Evolutionary conservation across 1,284 basidiomycete species (phyloP).

Genomic region (Chiua sp.): DNA sequence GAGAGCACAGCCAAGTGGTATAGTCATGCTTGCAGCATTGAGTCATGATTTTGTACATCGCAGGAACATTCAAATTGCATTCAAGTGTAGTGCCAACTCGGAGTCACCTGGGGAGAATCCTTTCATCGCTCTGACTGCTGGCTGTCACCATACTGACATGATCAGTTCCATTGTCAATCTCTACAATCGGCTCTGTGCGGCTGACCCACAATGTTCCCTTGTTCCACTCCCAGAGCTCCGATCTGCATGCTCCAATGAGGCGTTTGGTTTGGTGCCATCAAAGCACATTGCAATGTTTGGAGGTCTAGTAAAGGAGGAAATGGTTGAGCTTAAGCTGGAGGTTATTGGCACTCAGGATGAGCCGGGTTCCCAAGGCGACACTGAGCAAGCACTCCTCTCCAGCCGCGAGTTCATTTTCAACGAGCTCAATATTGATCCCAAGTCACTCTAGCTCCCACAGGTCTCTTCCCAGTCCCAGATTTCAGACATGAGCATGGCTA

Average conservation of each 20-base stretch:
- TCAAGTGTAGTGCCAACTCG: background rate
- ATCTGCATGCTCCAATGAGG: too few relatives aligned
- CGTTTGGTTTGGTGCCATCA: too few relatives aligned
- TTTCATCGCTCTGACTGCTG: background rate
- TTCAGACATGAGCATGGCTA: too few relatives aligned
- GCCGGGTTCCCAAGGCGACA: too few relatives aligned
- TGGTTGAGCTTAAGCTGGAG: too few relatives aligned
- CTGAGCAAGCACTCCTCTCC: background rate
- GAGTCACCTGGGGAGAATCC: background rate
- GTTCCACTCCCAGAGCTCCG: too few relatives aligned
- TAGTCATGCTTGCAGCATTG: background rate
- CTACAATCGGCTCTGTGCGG: too few relatives aligned
- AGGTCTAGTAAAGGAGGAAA: too few relatives aligned
- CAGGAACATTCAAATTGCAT: background rate
- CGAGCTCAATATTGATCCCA: slow-evolving; percentile 1
- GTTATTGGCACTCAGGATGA: background rate
- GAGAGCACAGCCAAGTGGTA: slow-evolving; percentile 3
- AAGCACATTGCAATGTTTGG: too few relatives aligned
- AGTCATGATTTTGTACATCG: background rate
- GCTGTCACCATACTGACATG: too few relatives aligned
- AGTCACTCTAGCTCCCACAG: background rate
- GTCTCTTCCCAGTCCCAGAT: background rate
- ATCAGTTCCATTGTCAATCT: too few relatives aligned
- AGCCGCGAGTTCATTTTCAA: background rate
- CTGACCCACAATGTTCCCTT: too few relatives aligned